phyloP scores from a whole-genome alignment of 164 flowering plant species.

The Houttuynia cordata region DNA sequence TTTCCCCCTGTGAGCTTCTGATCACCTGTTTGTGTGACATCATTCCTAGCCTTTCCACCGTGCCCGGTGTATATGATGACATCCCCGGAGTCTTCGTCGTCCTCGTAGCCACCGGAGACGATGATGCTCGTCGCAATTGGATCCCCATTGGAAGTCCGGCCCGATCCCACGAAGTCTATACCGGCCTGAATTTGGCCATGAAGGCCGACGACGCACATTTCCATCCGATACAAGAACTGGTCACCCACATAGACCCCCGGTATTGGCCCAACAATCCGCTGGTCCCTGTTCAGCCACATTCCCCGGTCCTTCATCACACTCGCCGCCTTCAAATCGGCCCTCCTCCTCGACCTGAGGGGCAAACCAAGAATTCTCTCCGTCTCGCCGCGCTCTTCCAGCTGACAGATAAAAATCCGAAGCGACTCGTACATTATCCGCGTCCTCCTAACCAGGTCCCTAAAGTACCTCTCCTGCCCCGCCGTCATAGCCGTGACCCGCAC shows the following conservation, averaged over 20 bases:
- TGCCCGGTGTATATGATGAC: constrained; percentile 72
- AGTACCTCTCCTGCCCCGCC: constrained; percentile 33
- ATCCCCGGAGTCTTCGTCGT: constrained; percentile 72
- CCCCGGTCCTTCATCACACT: constrained; percentile 38
- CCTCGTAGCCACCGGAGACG: constrained; percentile 89
- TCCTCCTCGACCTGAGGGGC: constrained; percentile 13
- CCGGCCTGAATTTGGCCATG: constrained; percentile 46
- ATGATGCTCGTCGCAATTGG: constrained; percentile 83
- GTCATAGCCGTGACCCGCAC: constrained; percentile 46
- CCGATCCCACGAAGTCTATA: constrained; percentile 45
- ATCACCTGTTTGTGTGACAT: constrained; percentile 29
- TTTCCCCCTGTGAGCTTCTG: constrained; percentile 85
- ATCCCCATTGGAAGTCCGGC: constrained; percentile 30
- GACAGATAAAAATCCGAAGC: constrained; percentile 29
- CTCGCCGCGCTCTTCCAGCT: constrained; percentile 28
- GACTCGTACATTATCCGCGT: constrained; percentile 60
- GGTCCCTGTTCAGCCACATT: constrained; percentile 66
- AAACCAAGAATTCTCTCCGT: neutral
- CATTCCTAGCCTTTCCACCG: constrained; percentile 53
- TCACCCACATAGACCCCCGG: constrained; percentile 80
- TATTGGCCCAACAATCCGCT: constrained; percentile 64
- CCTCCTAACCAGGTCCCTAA: constrained; percentile 42
- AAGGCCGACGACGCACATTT: constrained; percentile 67
- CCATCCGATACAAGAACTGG: constrained; percentile 64
- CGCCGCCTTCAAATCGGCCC: constrained; percentile 52